Percentiles rank a stretch among this genome's conserved stretches.
These are phyloP conservation scores for Astrephomene gubernaculifera DNA, from an alignment of 139 green algal genomes.

Conservation along the genomic window DNA sequence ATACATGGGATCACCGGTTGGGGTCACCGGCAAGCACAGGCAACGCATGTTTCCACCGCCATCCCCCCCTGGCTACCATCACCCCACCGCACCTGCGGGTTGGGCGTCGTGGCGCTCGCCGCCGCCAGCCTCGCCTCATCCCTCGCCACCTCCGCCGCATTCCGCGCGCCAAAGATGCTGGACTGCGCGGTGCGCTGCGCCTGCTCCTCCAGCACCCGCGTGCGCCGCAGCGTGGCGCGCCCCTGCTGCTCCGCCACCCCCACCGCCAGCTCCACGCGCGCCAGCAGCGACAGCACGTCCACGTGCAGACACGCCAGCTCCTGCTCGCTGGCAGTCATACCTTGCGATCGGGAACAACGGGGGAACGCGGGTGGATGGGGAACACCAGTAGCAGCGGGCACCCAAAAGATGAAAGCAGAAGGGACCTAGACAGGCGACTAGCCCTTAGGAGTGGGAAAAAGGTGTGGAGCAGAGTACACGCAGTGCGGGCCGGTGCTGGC, in stretches of 20 bases:
- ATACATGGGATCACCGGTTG: no score
- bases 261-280: conserved; percentile 67
- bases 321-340: conserved; percentile 65
- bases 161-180: conserved; percentile 69
- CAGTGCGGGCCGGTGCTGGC: no score
- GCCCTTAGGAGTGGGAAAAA: no score
- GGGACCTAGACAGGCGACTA: no score
- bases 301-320: conserved; percentile 74
- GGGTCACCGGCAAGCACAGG: no score
- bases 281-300: conserved; percentile 64
- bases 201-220: conserved; percentile 30
- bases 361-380: no score
- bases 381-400: no score
- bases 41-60: no score
- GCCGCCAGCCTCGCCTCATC: conserved; percentile 49
- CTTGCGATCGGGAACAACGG: no score
- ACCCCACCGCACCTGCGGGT: conserved; percentile 52
- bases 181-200: conserved; percentile 53
- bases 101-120: conserved; percentile 39
- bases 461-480: no score
- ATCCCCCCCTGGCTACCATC: no score
- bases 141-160: conserved; percentile 60
- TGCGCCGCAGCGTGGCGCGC: conserved; percentile 3
- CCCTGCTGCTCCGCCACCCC: conserved; percentile 65
- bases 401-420: no score